Evolutionary conservation across 805 yeast genomes (phyloP), one percentile per base, ranked within the genome.

Genomic region (Teunomyces gatunensis): DNA sequence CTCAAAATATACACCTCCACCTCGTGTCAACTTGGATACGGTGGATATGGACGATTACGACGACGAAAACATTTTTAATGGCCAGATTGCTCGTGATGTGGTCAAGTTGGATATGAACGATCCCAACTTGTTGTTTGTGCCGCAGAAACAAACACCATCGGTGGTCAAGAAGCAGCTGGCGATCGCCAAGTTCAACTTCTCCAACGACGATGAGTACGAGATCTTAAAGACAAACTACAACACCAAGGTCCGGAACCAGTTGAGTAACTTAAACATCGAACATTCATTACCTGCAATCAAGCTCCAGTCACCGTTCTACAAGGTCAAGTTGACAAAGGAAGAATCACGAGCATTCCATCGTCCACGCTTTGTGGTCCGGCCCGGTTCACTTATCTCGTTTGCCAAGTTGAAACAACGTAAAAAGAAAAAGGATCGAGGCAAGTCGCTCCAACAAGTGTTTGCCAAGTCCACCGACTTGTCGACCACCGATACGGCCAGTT

Each of bases 261-360:
- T 94, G 58, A 96, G 97, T 39, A 89, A 92, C 55, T 74, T 94
- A 52, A 84, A 81, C 44, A 90, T 94, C 52, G 98, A 94, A 59
- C 99, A 94, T 64, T 81, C 97, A 0, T 76, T 83, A 56, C 96
- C 96, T 0, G 97, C 99, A 0, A 60, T 82, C 23, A 76, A 94
- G 43, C 73, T 94, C 42, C 99, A 94, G 68, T 80, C 90, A 0
- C 99, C 99, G 2, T 90, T 81, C 67, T 94, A 89, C 68, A 88
- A 86, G 59, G 97, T 91, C 25, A 80, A 75, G 51, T 68, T 89
- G 30, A 70, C 85, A 5, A 82, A 83, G 54, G 76, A 77, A 5
- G 87, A 86, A 55, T 73, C 85, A 30, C 77, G 99, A 48, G 76
- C 82, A 18, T 87, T 85, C 72, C 98, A 92, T 60, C 78, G 96